Evolutionary conservation across 768 basidiomycete genomes (phyloP).

Genomic region (Collybiopsis confluens): DNA sequence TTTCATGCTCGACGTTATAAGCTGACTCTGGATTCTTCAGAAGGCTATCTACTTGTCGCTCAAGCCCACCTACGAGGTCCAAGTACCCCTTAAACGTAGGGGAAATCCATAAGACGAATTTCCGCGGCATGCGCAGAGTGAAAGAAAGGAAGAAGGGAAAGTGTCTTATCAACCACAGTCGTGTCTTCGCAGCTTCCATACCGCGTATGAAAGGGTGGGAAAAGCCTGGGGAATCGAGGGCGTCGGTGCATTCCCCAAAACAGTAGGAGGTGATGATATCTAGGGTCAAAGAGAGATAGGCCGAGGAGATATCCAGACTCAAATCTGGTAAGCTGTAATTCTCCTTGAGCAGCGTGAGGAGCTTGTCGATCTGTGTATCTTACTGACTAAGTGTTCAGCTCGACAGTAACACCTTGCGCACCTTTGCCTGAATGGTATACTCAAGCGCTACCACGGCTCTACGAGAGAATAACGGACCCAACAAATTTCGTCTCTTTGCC

Average conservation of each 20-base stretch:
- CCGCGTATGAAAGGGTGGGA: conserved; percentile 27
- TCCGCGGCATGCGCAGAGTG: conserved; percentile 10
- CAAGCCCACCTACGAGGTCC: conserved; percentile 9
- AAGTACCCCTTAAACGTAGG: conserved; percentile 11
- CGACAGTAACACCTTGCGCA: no score
- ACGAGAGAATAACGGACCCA: background rate
- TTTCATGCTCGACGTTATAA: conserved; percentile 12
- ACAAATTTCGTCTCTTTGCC: background rate
- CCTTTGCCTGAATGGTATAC: background rate
- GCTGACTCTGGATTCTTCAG: conserved; percentile 10
- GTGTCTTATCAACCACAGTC: conserved; percentile 27
- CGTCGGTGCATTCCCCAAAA: conserved; percentile 29
- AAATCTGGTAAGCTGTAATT: conserved; percentile 11
- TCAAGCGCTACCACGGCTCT: background rate
- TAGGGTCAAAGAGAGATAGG: conserved; percentile 36
- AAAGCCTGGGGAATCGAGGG: conserved; percentile 29
- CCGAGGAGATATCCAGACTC: conserved; percentile 32
- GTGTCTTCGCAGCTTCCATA: conserved; percentile 24
- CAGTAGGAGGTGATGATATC: conserved; percentile 41
- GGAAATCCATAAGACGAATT: conserved; percentile 8
- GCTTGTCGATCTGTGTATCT: conserved; percentile 31
- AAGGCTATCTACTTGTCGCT: conserved; percentile 14
- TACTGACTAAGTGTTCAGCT: no score
- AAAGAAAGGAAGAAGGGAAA: conserved; percentile 24
- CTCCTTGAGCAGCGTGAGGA: conserved; percentile 19